phyloP scores from a whole-genome alignment of 2,329 filamentous ascomycete genomes.

The Colletotrichum tanaceti region DNA sequence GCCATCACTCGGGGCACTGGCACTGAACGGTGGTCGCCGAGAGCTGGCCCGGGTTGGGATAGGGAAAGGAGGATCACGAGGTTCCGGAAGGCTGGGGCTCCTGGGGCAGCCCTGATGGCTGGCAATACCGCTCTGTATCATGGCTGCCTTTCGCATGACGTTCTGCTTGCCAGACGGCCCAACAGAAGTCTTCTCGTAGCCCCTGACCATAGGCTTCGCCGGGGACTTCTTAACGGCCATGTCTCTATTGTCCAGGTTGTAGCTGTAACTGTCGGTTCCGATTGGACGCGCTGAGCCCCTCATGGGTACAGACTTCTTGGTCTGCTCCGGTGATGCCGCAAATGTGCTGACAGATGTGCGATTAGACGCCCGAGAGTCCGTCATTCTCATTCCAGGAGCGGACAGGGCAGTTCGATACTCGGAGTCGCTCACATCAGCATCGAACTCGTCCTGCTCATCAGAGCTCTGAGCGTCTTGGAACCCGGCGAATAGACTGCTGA shows the following conservation, averaged over 20 bases:
- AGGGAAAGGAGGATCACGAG: conserved; percentile 82
- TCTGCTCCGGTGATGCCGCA: conserved; percentile 53
- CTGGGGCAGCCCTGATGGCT: conserved; percentile 73
- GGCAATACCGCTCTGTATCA: conserved; percentile 83
- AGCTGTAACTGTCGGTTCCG: conserved; percentile 60
- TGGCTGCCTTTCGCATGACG: conserved; percentile 79
- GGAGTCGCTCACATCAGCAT: conserved; percentile 71
- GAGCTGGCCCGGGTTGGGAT: conserved; percentile 93
- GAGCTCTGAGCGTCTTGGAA: conserved; percentile 77
- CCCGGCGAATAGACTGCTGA: conserved; percentile 87
- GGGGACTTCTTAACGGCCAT: conserved; percentile 48
- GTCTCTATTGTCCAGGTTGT: conserved; percentile 51
- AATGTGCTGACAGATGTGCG: conserved; percentile 55
- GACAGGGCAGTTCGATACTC: conserved; percentile 76
- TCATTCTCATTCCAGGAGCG: conserved; percentile 66
- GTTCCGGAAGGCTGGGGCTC: conserved; percentile 73
- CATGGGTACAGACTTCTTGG: conserved; percentile 45
- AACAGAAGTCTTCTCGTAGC: conserved; percentile 53
- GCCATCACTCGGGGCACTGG: conserved; percentile 76
- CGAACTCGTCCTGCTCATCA: conserved; percentile 74
- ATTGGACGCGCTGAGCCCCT: conserved; percentile 50
- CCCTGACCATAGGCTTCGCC: conserved; percentile 48
- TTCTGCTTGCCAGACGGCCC: conserved; percentile 61
- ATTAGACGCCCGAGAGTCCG: conserved; percentile 53
- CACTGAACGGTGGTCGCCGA: conserved; percentile 73